Evolutionary conservation across 2,329 filamentous ascomycete species (phyloP), one percentile per base, ranked within the genome.

Genomic region (Parafenestella ontariensis): DNA sequence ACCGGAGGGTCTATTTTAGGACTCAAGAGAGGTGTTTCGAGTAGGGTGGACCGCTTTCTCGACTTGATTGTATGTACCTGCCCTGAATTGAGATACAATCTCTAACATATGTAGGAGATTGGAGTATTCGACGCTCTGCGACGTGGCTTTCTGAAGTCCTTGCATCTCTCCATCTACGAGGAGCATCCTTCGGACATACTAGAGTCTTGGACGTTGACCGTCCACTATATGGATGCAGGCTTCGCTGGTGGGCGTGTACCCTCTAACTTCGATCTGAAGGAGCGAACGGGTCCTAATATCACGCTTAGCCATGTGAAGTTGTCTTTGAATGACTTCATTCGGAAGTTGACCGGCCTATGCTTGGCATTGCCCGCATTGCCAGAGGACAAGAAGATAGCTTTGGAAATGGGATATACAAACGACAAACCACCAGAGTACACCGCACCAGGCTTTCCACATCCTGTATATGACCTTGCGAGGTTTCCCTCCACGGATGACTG

Each of bases 141-240:
- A 43, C 72, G 70, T 20, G 76, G 76, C 24, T 69, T 75, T 21
- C 72, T 84, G 3, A 72, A 76, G 24, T 76, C 76, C 2, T 53
- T 84, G n/a, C 78, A 82, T 53, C 59, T 83, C 28, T 79, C 77
- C 31, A 73, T 84, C 18, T 75, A 78, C 52, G 71, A 76, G 26
- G 59, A 75, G 17, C 52, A 69, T 5, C 70, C 73, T 3, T 58
- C 65, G 7, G 66, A 77, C 26, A 74, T 82, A n/a, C 44, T 83
- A 10, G 82, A 84, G 64, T 76, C 74, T 4, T 83, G 83, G 63
- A 81, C 76, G 1, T 83, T 83, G 58, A 76, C 73, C 5, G 79
- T 84, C 63, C 75, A 76, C 18, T 83, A 83, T 57, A 52, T 50
- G 13, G 24, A 33, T 21, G 11, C 45, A 50, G 33, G 6, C 17